phyloP scores from a whole-genome alignment of 176 grass and related monocot genomes.

The Rhynchospora tenuis region DNA sequence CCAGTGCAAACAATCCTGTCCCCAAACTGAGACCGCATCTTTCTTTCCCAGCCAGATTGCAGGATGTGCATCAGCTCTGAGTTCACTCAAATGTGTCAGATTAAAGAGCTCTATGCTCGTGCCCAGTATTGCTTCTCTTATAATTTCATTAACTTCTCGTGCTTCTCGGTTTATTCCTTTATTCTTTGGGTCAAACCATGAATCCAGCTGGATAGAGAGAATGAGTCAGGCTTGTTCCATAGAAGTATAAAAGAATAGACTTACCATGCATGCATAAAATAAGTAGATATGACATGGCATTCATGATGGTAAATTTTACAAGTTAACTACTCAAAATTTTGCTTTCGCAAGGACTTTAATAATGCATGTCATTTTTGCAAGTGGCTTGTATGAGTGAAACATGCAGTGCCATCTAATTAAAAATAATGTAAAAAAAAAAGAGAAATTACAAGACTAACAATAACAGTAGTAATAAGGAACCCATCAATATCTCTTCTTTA shows the following conservation, averaged over 20 bases:
- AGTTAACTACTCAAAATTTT: neutral
- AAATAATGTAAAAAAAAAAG: neutral
- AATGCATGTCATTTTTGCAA: neutral
- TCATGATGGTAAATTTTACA: neutral
- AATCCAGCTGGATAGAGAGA: slow-evolving; percentile 48
- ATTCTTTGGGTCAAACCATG: slow-evolving; percentile 68
- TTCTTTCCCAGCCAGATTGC: slow-evolving; percentile 90
- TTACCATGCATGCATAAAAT: neutral
- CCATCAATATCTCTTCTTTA: neutral
- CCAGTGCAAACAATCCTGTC: slow-evolving; percentile 98
- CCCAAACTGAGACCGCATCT: slow-evolving; percentile 73
- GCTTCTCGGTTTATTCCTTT: slow-evolving; percentile 71
- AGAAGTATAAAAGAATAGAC: neutral
- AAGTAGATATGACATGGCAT: neutral
- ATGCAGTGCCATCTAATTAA: neutral
- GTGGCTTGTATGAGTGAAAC: neutral
- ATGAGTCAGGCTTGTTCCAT: neutral
- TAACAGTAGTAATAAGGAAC: neutral
- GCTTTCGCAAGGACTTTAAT: neutral
- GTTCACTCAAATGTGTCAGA: slow-evolving; percentile 86
- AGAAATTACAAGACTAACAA: neutral
- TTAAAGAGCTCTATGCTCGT: slow-evolving; percentile 60
- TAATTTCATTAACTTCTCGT: slow-evolving; percentile 46
- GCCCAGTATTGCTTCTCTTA: slow-evolving; percentile 39
- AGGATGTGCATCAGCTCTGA: slow-evolving; percentile 79